Evolutionary conservation across 768 basidiomycete species (phyloP).

Genomic region (Psilocybe subaeruginosa): DNA sequence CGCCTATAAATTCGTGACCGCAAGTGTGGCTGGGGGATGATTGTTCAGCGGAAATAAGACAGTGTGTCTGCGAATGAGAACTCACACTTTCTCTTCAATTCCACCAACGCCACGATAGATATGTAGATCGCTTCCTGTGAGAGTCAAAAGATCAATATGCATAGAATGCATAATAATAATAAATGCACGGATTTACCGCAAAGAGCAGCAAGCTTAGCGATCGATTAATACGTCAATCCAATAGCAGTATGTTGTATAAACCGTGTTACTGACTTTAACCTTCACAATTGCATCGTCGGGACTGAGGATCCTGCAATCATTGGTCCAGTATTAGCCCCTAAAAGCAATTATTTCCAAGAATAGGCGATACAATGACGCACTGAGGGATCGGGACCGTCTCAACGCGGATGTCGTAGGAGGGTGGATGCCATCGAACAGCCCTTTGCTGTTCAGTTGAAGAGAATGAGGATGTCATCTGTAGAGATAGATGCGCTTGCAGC

Average conservation of each 20-base stretch:
- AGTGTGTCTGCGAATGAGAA: background rate
- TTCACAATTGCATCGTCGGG: slow-evolving; percentile 82
- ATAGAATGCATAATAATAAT: background rate
- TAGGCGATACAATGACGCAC: slow-evolving; percentile 25
- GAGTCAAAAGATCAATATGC: slow-evolving; percentile 2
- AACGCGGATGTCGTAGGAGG: slow-evolving; percentile 71
- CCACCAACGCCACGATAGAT: slow-evolving; percentile 68
- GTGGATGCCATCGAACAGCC: slow-evolving; percentile 68
- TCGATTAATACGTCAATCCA: background rate
- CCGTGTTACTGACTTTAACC: slow-evolving; percentile 52
- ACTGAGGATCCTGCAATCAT: slow-evolving; percentile 55
- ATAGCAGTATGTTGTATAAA: background rate
- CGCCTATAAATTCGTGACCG: slow-evolving; percentile 82
- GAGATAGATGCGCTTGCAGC: background rate
- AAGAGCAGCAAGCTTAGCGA: slow-evolving; percentile 58
- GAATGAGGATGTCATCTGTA: slow-evolving; percentile 15
- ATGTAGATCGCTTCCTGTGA: slow-evolving; percentile 70
- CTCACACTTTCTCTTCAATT: slow-evolving; percentile 52
- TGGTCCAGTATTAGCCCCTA: background rate
- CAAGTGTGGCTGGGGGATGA: slow-evolving; percentile 51
- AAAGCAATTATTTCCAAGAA: background rate
- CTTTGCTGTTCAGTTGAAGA: slow-evolving; percentile 28
- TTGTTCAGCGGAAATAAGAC: background rate
- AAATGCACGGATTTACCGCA: slow-evolving; percentile 44
- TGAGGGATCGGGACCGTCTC: slow-evolving; percentile 60